Conservation (phyloP, 352 stramenopile genomes). For the Globisporangium spinosum region DNA sequence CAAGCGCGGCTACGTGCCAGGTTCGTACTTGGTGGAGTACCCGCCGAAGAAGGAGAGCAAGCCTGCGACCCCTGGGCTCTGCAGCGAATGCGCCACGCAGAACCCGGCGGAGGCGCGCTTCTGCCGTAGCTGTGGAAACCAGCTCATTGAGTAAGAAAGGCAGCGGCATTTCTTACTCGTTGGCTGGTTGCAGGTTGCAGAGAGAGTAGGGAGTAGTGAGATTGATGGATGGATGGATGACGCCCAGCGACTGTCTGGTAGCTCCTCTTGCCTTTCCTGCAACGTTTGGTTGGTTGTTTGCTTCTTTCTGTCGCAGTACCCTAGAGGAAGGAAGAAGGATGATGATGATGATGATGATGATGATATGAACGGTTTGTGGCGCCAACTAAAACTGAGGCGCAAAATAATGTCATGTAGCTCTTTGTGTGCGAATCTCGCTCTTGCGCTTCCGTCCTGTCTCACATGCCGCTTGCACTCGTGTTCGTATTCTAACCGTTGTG, state of each 20-base stretch:
- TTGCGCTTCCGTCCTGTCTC: neutral
- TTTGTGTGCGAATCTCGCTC: neutral
- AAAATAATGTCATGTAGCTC: conserved; percentile 16
- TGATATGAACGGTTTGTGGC: conserved; percentile 6
- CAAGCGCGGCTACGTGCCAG: conserved; percentile 74
- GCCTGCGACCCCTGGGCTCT: conserved; percentile 43
- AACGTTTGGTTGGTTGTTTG: neutral
- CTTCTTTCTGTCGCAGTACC: neutral
- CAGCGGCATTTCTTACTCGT: neutral
- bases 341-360: neutral
- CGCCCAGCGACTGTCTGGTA: neutral
- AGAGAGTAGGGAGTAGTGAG: neutral
- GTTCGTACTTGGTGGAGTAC: conserved; percentile 80
- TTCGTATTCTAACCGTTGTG: neutral
- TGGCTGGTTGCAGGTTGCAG: neutral
- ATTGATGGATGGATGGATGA: neutral
- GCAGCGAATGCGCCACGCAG: conserved; percentile 63
- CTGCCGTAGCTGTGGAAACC: conserved; percentile 77
- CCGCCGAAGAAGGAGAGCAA: conserved; percentile 39
- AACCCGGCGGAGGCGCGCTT: conserved; percentile 76
- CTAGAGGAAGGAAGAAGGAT: conserved; percentile 5
- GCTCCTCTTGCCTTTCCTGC: neutral
- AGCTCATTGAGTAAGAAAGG: conserved; percentile 38
- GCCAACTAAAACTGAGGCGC: conserved; percentile 3
- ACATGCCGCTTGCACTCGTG: neutral